Evolutionary conservation across 176 grass and related monocot genomes (phyloP).

Genomic region (Elymus sibiricus): DNA sequence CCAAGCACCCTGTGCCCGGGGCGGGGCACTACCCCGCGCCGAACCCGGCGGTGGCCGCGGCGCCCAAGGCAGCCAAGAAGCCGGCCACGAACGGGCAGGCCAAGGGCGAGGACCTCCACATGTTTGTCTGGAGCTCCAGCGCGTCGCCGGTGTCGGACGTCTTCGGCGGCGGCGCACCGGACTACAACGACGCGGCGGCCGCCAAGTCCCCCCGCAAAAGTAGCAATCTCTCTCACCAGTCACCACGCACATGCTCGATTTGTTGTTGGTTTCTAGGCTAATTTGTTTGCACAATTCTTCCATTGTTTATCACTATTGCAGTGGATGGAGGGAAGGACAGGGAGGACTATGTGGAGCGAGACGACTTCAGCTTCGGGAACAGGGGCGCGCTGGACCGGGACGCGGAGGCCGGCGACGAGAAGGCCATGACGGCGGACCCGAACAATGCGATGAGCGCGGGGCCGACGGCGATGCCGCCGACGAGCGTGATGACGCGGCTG

Average conservation of each 20-base stretch:
- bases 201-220: slow-evolving; percentile 84
- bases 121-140: slow-evolving; percentile 99
- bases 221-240: slow-evolving; percentile 4
- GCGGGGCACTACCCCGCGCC: slow-evolving; percentile 63
- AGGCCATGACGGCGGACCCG: slow-evolving; percentile 30
- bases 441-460: not conserved
- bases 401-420: slow-evolving; percentile 67
- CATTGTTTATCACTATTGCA: slow-evolving; percentile 13
- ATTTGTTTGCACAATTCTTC: slow-evolving; percentile 9
- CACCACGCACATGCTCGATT: not conserved
- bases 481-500: slow-evolving; percentile 94
- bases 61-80: slow-evolving; percentile 29
- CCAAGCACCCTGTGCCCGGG: slow-evolving; percentile 41
- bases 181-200: slow-evolving; percentile 62
- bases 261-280: not conserved
- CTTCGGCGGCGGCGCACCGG: slow-evolving; percentile 75
- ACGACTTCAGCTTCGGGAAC: slow-evolving; percentile 96
- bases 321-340: slow-evolving; percentile 60
- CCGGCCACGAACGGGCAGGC: slow-evolving; percentile 67
- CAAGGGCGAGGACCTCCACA: slow-evolving; percentile 91
- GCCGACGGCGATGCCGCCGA: slow-evolving; percentile 84
- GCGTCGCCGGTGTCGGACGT: slow-evolving; percentile 94
- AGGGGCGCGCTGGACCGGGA: slow-evolving; percentile 49
- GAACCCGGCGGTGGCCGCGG: slow-evolving; percentile 63
- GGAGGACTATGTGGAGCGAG: slow-evolving; percentile 63